phyloP scores from a whole-genome alignment of 352 stramenopile genomes.

The Elongisporangium senticosum region DNA sequence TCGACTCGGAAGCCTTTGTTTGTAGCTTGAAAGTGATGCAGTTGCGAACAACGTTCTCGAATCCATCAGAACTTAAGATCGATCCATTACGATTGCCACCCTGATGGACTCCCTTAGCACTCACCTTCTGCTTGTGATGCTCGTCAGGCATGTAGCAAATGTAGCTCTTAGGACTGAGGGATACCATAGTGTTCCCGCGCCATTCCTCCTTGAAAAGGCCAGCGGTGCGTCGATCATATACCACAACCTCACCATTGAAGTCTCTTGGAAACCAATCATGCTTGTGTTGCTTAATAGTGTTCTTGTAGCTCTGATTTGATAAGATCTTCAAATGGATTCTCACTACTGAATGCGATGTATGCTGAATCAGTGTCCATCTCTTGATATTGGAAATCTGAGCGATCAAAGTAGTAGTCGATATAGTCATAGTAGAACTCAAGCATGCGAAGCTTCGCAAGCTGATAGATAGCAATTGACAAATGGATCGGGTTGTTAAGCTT shows the following conservation, averaged over 20 bases:
- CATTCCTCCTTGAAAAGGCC: constrained; percentile 20
- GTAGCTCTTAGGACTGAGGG: constrained; percentile 13
- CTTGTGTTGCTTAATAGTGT: constrained; percentile 8
- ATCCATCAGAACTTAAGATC: constrained; percentile 2
- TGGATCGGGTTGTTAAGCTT: constrained; percentile 9
- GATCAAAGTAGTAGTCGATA: constrained; percentile 11
- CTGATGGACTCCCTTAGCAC: constrained; percentile 11
- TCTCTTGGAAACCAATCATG: constrained; percentile 14
- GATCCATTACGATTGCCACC: background rate
- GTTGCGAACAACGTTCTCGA: constrained; percentile 4
- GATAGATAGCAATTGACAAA: constrained; percentile 7
- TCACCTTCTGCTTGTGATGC: constrained; percentile 8
- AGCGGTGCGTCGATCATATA: constrained; percentile 6
- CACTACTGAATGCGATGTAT: constrained; percentile 8
- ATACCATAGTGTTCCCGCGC: constrained; percentile 12
- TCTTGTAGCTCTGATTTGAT: constrained; percentile 12
- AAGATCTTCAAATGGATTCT: constrained; percentile 8
- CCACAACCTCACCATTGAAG: background rate
- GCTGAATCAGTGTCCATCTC: constrained; percentile 12
- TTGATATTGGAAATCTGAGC: constrained; percentile 10
- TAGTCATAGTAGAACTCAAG: constrained; percentile 11
- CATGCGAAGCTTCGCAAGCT: constrained; percentile 10
- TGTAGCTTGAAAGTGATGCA: background rate
- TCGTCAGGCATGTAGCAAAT: constrained; percentile 8
- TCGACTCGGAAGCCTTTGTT: no score